phyloP scores from a whole-genome alignment of 441 rosid species.

The Dalechampia spathulata region DNA sequence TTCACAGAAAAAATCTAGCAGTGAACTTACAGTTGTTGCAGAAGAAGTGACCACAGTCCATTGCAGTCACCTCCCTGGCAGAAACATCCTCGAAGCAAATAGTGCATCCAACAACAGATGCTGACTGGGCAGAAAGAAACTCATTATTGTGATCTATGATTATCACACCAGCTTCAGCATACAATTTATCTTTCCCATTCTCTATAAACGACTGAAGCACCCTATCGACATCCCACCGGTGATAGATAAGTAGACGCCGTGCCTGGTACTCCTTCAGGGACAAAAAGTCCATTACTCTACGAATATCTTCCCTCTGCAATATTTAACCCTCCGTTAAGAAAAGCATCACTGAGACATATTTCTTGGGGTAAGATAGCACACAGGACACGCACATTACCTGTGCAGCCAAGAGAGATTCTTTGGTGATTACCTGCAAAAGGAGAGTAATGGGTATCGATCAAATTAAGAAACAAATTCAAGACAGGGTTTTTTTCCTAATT shows the following conservation, averaged over 20 bases:
- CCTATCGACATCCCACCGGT: constrained; percentile 63
- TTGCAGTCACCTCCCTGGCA: constrained; percentile 24
- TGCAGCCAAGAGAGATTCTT: constrained; percentile 54
- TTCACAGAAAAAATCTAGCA: neutral
- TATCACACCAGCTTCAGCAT: constrained; percentile 38
- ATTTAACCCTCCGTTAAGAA: neutral
- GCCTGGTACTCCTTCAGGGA: constrained; percentile 49
- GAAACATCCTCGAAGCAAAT: constrained; percentile 46
- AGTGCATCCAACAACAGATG: constrained; percentile 27
- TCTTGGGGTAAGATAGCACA: neutral
- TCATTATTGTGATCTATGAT: constrained; percentile 18
- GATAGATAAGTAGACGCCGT: constrained; percentile 40
- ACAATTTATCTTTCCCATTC: constrained; percentile 37
- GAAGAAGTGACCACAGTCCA: constrained; percentile 55
- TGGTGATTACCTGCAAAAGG: constrained; percentile 53
- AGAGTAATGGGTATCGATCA: neutral
- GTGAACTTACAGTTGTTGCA: constrained; percentile 52
- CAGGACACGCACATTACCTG: constrained; percentile 36
- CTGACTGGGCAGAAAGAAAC: neutral
- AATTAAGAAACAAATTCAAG: too few relatives aligned
- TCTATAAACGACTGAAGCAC: constrained; percentile 50
- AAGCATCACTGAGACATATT: neutral
- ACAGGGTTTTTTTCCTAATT: neutral
- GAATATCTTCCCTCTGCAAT: constrained; percentile 46
- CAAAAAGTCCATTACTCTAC: constrained; percentile 53